Base-by-base conservation (phyloP, 257 asterid genomes). In the Mentha longifolia region DNA sequence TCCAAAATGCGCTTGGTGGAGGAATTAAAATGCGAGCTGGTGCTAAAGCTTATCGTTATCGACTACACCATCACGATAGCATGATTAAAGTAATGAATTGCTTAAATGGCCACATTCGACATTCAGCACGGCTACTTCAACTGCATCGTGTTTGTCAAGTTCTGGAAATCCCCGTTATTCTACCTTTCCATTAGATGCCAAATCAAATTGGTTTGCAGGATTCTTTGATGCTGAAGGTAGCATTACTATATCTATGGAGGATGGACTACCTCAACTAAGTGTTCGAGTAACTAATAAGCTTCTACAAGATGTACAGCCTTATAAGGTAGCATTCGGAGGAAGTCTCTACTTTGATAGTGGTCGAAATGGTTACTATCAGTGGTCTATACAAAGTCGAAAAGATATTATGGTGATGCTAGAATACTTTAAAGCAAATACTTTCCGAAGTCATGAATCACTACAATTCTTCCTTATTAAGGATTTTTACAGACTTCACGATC, bases 1-100 rank as follows among this genome's bases (percentile, higher is more conserved):
- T 56, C 77, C 72, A 73, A 50, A 30, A 64, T 41, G 64, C n/a
- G 72, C 51, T 73, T 42, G 77, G 77, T 39, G 72, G 72, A 73
- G 31, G 77, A n/a, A n/a, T n/a, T n/a, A n/a, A n/a, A n/a, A n/a
- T n/a, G n/a, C n/a, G n/a, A n/a, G n/a, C n/a, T n/a, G n/a, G n/a
- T n/a, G n/a, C n/a, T n/a, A n/a, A n/a, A n/a, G n/a, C n/a, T n/a
- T n/a, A n/a, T n/a, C n/a, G n/a, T n/a, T n/a, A n/a, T n/a, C n/a
- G n/a, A n/a, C 61, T 67, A 33, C 72, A 33, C 7, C 13, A 67
- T 50, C 49, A 17, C 17, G 19, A 8, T 51, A 57, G 70, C 8
- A 65, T 46, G 59, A 7, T 60, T 8, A 35, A 60, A 15, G 25
- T 33, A 0, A 37, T 37, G 31, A 61, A 39, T 16, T 39, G 31